phyloP scores from a whole-genome alignment of 306 rosid species.

The Cicer judaicum region DNA sequence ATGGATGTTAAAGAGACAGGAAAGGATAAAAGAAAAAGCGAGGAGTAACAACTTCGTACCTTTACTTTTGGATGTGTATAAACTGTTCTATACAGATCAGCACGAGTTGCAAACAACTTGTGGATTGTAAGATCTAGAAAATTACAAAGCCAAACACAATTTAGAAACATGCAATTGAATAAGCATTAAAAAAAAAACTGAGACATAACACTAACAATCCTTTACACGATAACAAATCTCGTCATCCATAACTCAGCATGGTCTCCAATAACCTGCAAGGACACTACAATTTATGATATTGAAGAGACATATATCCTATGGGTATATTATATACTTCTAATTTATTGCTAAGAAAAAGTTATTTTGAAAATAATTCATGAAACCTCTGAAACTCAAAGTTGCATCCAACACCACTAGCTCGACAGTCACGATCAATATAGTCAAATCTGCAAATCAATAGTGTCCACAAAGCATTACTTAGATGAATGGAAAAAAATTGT shows the following conservation, averaged over 20 bases:
- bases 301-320: conserved; percentile 30
- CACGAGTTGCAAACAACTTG: conserved; percentile 89
- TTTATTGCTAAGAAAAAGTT: conserved; percentile 30
- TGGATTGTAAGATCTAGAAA: conserved; percentile 77
- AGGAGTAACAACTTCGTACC: conserved; percentile 49
- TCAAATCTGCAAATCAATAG: conserved; percentile 75
- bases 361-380: conserved; percentile 31
- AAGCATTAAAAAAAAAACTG: conserved; percentile 12
- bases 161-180: conserved; percentile 33
- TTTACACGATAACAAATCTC: conserved; percentile 91
- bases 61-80: conserved; percentile 88
- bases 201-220: conserved; percentile 69
- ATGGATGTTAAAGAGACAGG: not conserved
- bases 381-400: conserved; percentile 89
- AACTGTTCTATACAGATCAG: conserved; percentile 76
- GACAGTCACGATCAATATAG: conserved; percentile 84
- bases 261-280: conserved; percentile 80
- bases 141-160: conserved; percentile 45
- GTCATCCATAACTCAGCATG: conserved; percentile 88
- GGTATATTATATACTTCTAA: conserved; percentile 13
- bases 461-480: conserved; percentile 38
- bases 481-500: not conserved
- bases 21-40: not conserved
- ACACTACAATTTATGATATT: conserved; percentile 30
- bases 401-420: conserved; percentile 94